Percentiles rank a stretch among this genome's conserved stretches.
These are phyloP conservation scores for Agarophyton chilense DNA, from an alignment of 23 red algal genomes.

Conservation along the genomic window DNA sequence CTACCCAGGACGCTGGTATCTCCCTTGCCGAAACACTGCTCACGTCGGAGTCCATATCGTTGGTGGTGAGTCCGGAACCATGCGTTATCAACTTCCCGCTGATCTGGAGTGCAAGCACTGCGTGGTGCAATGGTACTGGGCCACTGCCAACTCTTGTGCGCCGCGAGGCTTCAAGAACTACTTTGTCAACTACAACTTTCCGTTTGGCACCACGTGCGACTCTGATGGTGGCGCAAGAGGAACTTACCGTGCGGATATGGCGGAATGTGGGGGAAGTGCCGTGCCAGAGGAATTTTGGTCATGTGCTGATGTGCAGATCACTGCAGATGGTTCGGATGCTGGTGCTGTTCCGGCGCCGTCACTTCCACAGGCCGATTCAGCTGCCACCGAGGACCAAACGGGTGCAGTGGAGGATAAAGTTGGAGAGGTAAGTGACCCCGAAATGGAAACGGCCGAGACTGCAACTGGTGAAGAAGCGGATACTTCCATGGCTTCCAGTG, in stretches of 20 bases:
- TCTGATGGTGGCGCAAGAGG: slow-evolving; percentile 38
- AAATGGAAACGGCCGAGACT: too few relatives aligned
- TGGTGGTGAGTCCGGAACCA: slow-evolving; percentile 48
- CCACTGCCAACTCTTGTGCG: slow-evolving; percentile 65
- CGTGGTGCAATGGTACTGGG: slow-evolving; percentile 80
- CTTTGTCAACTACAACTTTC: slow-evolving; percentile 37
- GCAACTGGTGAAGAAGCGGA: not conserved
- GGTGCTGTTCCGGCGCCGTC: not conserved
- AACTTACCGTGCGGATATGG: slow-evolving; percentile 26
- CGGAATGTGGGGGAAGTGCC: slow-evolving; percentile 2
- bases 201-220: slow-evolving; percentile 43
- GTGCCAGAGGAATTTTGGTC: slow-evolving; percentile 64
- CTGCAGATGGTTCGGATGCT: slow-evolving; percentile 18
- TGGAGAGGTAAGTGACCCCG: not conserved
- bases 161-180: slow-evolving; percentile 57
- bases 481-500: not conserved
- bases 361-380: not conserved
- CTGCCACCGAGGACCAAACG: not conserved
- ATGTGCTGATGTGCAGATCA: slow-evolving; percentile 47
- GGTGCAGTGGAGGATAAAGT: not conserved
- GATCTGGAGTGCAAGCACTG: slow-evolving; percentile 37
- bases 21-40: slow-evolving; percentile 55
- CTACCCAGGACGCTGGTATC: slow-evolving; percentile 63
- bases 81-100: slow-evolving; percentile 60
- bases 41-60: slow-evolving; percentile 46